Evolutionary conservation across 345 rosid genomes (phyloP).

Genomic region (Hevea brasiliensis): DNA sequence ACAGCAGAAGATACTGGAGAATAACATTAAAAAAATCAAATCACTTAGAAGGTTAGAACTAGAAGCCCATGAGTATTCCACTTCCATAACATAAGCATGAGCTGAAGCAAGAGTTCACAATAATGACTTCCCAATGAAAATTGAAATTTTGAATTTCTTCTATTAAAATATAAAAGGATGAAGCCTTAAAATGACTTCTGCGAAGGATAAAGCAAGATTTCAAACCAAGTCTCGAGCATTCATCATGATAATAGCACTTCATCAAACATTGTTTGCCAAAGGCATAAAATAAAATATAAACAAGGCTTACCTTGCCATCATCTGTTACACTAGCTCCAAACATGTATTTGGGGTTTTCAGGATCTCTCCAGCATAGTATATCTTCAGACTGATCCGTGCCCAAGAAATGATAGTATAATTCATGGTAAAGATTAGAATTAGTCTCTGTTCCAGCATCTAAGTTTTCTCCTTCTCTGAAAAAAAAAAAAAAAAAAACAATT

Average conservation of each 20-base stretch:
- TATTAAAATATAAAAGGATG: too few species aligned
- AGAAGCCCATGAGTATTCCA: background rate
- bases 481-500: background rate
- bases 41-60: too few species aligned
- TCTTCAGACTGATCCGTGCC: constrained; percentile 82
- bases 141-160: too few species aligned
- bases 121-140: too few species aligned
- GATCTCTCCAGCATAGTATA: constrained; percentile 88
- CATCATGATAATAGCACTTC: background rate
- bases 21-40: background rate
- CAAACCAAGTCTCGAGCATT: background rate
- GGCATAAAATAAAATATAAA: background rate
- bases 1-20: constrained; percentile 71
- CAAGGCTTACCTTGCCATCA: constrained; percentile 73
- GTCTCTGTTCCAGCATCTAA: constrained; percentile 97
- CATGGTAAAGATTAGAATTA: constrained; percentile 72
- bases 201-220: too few species aligned
- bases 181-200: too few species aligned
- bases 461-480: constrained; percentile 66
- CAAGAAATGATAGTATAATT: constrained; percentile 75
- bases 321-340: constrained; percentile 62
- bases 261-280: background rate
- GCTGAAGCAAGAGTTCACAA: background rate
- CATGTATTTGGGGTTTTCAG: constrained; percentile 65
- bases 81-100: too few species aligned